phyloP scores from a whole-genome alignment of 257 asterid species.

The Primulina huaijiensis region DNA sequence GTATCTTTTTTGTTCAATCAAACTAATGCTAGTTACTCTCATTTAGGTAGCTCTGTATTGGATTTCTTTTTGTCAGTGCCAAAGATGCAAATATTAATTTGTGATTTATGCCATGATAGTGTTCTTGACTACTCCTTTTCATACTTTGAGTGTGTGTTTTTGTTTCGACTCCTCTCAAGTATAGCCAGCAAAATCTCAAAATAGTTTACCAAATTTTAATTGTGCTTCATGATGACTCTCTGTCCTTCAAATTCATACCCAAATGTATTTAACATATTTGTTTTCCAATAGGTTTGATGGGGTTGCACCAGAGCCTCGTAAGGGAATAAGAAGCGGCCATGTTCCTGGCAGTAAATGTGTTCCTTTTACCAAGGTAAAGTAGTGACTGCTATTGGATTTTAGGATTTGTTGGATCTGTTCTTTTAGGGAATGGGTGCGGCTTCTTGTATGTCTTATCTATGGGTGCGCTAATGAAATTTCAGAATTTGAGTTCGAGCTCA shows the following conservation, averaged over 20 bases:
- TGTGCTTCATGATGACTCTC: not conserved
- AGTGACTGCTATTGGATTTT: not conserved
- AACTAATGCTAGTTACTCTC: not conserved
- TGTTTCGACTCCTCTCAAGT: too few species aligned
- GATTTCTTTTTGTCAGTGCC: too few species aligned
- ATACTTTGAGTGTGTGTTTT: too few species aligned
- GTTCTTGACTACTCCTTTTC: too few species aligned
- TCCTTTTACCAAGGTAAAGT: slow-evolving; percentile 14
- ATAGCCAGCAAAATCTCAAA: not conserved
- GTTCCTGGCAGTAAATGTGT: slow-evolving; percentile 18
- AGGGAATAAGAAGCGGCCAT: slow-evolving; percentile 21
- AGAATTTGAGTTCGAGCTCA: not conserved
- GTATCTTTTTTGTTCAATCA: not conserved
- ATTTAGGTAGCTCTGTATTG: not conserved
- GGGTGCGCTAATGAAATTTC: not conserved
- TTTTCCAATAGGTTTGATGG: slow-evolving; percentile 6
- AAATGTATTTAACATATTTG: not conserved
- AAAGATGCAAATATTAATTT: too few species aligned
- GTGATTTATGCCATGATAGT: too few species aligned
- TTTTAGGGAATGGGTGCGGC: not conserved
- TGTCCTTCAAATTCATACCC: not conserved
- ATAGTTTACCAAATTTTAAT: not conserved
- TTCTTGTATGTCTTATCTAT: not conserved
- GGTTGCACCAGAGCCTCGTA: slow-evolving; percentile 18
- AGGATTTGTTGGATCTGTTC: not conserved